These are phyloP conservation scores for Gossypium gossypioides DNA, from an alignment of 441 rosid genomes.

Conservation along the genomic window DNA sequence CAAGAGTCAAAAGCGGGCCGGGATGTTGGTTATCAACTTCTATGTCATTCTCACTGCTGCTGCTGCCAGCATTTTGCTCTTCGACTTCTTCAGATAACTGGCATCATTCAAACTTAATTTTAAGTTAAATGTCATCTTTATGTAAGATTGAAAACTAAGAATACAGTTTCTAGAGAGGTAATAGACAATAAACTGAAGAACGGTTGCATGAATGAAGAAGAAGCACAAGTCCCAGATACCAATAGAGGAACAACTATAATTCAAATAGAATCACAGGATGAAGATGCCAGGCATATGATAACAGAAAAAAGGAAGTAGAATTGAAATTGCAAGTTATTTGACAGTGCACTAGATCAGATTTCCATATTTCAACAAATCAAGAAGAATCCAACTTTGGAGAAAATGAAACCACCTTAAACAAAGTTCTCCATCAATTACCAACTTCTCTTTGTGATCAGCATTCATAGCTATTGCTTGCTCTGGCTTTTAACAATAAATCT, in stretches of 20 bases:
- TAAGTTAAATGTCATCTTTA: background rate
- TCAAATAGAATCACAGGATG: background rate
- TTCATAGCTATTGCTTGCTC: background rate
- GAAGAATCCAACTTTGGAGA: background rate
- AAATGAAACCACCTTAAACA: background rate
- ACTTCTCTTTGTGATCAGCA: background rate
- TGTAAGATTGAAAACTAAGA: background rate
- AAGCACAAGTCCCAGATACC: background rate
- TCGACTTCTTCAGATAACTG: slow-evolving; percentile 29
- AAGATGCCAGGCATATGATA: background rate
- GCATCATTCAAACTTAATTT: slow-evolving; percentile 13
- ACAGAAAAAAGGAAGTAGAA: background rate
- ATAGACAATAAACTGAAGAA: background rate
- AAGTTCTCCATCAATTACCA: background rate
- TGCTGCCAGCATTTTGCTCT: slow-evolving; percentile 29
- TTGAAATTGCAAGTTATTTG: background rate
- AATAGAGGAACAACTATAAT: background rate
- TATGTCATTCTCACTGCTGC: slow-evolving; percentile 22
- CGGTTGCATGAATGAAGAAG: background rate
- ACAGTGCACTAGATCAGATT: background rate
- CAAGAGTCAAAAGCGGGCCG: slow-evolving; percentile 32
- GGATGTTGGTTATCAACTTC: slow-evolving; percentile 26
- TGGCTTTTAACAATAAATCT: no score
- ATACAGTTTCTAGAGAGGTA: slow-evolving; percentile 1
- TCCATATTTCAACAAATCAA: background rate